A percentile compares a stretch with the other conserved stretches of the same genome.
phyloP scores from a whole-genome alignment of 345 rosid species.

The Lepidium africanum region DNA sequence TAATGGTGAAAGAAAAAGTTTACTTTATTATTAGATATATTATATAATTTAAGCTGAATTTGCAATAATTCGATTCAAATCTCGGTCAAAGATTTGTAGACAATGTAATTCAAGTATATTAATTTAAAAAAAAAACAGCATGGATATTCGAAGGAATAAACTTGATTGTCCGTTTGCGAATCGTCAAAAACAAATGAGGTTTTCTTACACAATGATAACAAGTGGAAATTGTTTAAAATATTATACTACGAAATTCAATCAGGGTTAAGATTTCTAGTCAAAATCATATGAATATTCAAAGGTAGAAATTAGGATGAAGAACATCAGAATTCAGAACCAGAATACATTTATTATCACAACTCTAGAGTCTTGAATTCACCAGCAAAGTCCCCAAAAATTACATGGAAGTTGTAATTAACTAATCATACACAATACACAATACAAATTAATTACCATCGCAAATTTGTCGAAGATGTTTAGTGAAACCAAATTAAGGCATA shows the following conservation, averaged over 20 bases:
- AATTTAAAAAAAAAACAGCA: not conserved
- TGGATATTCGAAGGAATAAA: not conserved
- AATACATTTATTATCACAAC: not conserved
- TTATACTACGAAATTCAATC: not conserved
- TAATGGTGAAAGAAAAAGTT: slow-evolving; percentile 13
- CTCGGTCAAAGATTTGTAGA: not conserved
- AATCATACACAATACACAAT: too few relatives aligned
- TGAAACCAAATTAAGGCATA: too few relatives aligned
- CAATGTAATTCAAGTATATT: too few relatives aligned
- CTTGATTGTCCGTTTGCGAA: not conserved
- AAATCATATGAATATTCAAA: not conserved
- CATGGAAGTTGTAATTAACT: too few relatives aligned
- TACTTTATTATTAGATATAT: too few relatives aligned
- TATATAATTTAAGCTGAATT: not conserved
- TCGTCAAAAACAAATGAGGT: not conserved
- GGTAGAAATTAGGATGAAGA: not conserved
- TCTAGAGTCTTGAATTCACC: not conserved
- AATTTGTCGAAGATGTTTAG: not conserved
- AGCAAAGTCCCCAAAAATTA: too few relatives aligned
- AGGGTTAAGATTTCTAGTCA: not conserved
- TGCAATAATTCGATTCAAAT: not conserved
- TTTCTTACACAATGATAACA: not conserved
- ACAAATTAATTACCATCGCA: not conserved
- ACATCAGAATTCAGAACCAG: not conserved
- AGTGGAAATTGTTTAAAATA: too few relatives aligned